Evolutionary conservation across 2,329 filamentous ascomycete genomes (phyloP).

Genomic region (Rutstroemia sydowiana): DNA sequence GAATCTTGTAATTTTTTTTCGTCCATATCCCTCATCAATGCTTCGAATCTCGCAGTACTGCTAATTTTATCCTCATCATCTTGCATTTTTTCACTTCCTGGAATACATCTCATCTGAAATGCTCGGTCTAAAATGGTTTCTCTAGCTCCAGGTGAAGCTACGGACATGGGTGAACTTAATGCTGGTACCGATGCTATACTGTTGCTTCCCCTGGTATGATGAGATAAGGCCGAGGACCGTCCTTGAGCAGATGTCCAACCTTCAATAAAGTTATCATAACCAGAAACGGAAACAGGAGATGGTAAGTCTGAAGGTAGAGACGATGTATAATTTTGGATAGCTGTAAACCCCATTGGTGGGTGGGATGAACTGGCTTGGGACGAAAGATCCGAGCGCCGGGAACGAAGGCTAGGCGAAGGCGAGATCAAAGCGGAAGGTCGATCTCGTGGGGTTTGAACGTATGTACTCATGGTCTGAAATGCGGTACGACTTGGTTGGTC

Average conservation of each 20-base stretch:
- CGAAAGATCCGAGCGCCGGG: slow-evolving; percentile 51
- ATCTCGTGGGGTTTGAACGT: slow-evolving; percentile 31
- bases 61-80: slow-evolving; percentile 56
- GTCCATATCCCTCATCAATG: slow-evolving; percentile 56
- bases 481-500: slow-evolving; percentile 43
- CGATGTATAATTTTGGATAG: slow-evolving; percentile 38
- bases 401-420: slow-evolving; percentile 53
- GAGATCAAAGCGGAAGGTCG: slow-evolving; percentile 46
- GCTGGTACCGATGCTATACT: slow-evolving; percentile 45
- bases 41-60: slow-evolving; percentile 58
- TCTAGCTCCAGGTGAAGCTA: slow-evolving; percentile 41
- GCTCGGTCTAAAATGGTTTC: slow-evolving; percentile 63
- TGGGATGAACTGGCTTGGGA: slow-evolving; percentile 35
- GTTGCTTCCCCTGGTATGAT: slow-evolving; percentile 46
- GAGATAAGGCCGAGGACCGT: slow-evolving; percentile 47
- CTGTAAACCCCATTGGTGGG: slow-evolving; percentile 42
- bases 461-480: slow-evolving; percentile 40
- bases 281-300: slow-evolving; percentile 43
- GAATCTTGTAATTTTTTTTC: slow-evolving; percentile 33
- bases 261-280: slow-evolving; percentile 51
- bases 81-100: slow-evolving; percentile 46
- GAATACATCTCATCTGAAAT: slow-evolving; percentile 56
- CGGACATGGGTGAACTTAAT: slow-evolving; percentile 27
- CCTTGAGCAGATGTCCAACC: slow-evolving; percentile 55
- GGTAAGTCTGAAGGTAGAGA: slow-evolving; percentile 48